Conservation (phyloP, 306 rosid species). For the Trifolium dubium region DNA sequence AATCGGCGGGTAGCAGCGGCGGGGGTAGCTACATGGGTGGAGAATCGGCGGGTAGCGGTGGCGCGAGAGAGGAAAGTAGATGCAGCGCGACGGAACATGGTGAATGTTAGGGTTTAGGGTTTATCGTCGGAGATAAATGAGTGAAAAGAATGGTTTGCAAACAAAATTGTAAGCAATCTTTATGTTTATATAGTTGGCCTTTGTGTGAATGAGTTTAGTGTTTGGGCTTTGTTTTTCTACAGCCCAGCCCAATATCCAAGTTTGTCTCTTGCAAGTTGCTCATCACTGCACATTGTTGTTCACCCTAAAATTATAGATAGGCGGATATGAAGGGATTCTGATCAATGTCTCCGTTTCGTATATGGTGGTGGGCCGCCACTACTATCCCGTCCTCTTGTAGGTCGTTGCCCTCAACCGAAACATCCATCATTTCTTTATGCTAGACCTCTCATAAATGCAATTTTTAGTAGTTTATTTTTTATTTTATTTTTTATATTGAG, state of each 20-base stretch:
- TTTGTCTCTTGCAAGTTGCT: too few relatives aligned
- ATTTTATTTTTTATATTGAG: too few relatives aligned
- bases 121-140: slow-evolving; percentile 74
- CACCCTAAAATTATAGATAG: too few relatives aligned
- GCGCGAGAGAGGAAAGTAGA: slow-evolving; percentile 48
- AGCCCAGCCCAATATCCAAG: slow-evolving; percentile 3
- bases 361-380: too few relatives aligned
- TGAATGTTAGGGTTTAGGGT: slow-evolving; percentile 12
- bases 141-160: neutral
- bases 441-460: too few relatives aligned
- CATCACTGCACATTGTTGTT: too few relatives aligned
- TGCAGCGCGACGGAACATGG: slow-evolving; percentile 84
- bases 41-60: slow-evolving; percentile 56
- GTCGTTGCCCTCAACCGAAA: too few relatives aligned
- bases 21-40: slow-evolving; percentile 60
- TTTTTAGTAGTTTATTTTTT: too few relatives aligned
- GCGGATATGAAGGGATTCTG: too few relatives aligned
- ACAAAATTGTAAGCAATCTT: neutral
- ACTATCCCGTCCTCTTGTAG: too few relatives aligned
- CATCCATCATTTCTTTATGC: too few relatives aligned
- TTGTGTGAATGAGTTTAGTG: neutral
- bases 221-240: slow-evolving; percentile 14
- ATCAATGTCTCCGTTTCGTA: too few relatives aligned
- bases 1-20: slow-evolving; percentile 39
- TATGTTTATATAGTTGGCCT: neutral